Evolutionary conservation across 2,329 filamentous ascomycete genomes (phyloP).

Genomic region (Chaetomiaceae sp.): DNA sequence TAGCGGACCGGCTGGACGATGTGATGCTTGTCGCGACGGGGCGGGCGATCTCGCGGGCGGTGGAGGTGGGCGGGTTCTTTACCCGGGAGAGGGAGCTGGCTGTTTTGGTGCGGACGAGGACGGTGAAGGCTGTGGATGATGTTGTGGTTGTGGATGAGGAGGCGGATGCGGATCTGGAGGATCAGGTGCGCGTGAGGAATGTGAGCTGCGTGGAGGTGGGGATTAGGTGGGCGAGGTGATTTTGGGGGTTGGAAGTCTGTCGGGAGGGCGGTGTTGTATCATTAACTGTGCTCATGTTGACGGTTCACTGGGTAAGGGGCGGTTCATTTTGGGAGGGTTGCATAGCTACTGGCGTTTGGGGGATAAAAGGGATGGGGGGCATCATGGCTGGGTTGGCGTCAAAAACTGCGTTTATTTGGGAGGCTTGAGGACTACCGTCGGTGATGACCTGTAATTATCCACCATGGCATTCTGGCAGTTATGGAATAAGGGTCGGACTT

Average conservation of each 20-base stretch:
- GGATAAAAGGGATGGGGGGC: not conserved
- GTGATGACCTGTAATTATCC: too few species aligned
- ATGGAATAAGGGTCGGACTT: too few species aligned
- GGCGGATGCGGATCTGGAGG: conserved; percentile 24
- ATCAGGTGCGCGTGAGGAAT: conserved; percentile 38
- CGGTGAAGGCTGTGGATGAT: conserved; percentile 64
- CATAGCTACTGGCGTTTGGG: not conserved
- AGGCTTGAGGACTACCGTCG: too few species aligned
- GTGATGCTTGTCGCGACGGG: conserved; percentile 63
- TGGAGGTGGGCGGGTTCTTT: conserved; percentile 62
- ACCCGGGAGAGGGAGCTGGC: conserved; percentile 54
- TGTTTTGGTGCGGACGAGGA: conserved; percentile 59
- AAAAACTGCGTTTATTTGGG: too few species aligned
- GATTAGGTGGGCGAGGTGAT: conserved; percentile 32
- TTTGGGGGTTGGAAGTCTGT: not conserved
- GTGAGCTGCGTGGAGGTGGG: conserved; percentile 49
- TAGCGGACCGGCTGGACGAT: conserved; percentile 37
- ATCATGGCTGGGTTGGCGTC: too few species aligned
- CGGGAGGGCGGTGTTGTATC: not conserved
- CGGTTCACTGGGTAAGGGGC: too few species aligned
- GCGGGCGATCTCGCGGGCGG: conserved; percentile 59
- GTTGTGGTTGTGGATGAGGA: conserved; percentile 40
- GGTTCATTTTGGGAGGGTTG: not conserved
- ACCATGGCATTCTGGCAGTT: too few species aligned
- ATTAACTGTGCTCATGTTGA: too few species aligned